Evolutionary conservation across 164 flowering plant genomes (phyloP).

Genomic region (Umbilicus rupestris): DNA sequence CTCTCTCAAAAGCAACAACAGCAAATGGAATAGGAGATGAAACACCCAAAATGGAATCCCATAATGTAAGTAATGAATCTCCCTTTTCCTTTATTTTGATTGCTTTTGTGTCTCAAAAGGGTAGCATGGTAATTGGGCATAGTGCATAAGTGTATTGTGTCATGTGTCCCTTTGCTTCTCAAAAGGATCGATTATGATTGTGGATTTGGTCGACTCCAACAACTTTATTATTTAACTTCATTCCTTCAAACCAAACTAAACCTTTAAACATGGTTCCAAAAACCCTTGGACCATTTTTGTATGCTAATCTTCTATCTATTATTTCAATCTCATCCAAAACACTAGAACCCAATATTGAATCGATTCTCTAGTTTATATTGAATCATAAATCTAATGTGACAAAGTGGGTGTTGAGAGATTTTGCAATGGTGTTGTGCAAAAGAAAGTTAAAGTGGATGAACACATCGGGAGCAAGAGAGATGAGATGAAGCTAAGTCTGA

Average conservation of each 20-base stretch:
- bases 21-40: neutral
- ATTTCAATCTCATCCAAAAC: no score
- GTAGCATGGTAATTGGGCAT: conserved; percentile 1
- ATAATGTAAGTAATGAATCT: conserved; percentile 6
- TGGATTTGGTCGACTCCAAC: neutral
- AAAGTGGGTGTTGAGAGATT: neutral
- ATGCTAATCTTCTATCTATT: no score
- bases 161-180: neutral
- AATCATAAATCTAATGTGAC: neutral
- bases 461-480: neutral
- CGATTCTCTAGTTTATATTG: neutral
- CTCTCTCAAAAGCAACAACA: conserved; percentile 6
- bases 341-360: no score
- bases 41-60: conserved; percentile 4
- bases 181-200: conserved; percentile 1
- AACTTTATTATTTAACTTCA: neutral
- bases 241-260: neutral
- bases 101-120: conserved; percentile 7
- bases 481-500: neutral
- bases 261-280: neutral
- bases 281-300: no score
- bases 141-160: conserved; percentile 1
- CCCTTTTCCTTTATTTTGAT: neutral
- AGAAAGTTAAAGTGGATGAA: conserved; percentile 1
- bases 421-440: neutral